phyloP scores from a whole-genome alignment of 1,284 basidiomycete species.

The Melampsora abietis-canadensis region DNA sequence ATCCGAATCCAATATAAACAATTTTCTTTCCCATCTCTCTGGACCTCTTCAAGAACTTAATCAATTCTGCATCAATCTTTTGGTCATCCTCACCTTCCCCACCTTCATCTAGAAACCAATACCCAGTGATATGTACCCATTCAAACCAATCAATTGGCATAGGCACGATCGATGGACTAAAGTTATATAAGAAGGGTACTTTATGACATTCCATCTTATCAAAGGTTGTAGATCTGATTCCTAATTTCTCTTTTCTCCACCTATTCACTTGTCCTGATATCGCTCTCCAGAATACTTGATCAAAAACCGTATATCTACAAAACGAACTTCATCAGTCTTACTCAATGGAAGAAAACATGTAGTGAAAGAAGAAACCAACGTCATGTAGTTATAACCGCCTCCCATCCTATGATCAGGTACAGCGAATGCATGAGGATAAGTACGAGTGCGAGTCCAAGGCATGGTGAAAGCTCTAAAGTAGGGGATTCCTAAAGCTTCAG shows the following conservation, averaged over 20 bases:
- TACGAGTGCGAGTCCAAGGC: constrained; percentile 70
- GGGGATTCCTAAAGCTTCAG: constrained; percentile 85
- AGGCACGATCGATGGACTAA: constrained; percentile 72
- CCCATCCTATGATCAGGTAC: constrained; percentile 94
- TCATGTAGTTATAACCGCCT: constrained; percentile 96
- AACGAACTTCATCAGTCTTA: constrained; percentile 46
- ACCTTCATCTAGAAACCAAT: constrained; percentile 47
- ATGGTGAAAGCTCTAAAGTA: constrained; percentile 89
- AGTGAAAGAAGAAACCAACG: constrained; percentile 53
- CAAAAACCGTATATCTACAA: constrained; percentile 85
- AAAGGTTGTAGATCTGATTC: constrained; percentile 72
- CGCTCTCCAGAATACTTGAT: constrained; percentile 96
- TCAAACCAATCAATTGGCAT: constrained; percentile 95
- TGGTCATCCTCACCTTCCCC: neutral
- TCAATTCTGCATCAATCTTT: constrained; percentile 78
- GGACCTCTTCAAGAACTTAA: constrained; percentile 76
- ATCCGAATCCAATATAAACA: constrained; percentile 98
- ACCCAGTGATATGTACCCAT: constrained; percentile 86
- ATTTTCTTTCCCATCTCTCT: constrained; percentile 75
- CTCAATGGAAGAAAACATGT: neutral
- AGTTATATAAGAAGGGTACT: constrained; percentile 96
- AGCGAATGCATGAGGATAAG: constrained; percentile 95
- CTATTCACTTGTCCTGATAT: constrained; percentile 90
- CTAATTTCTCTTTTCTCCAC: constrained; percentile 78
- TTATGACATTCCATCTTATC: constrained; percentile 94